Evolutionary conservation across 148 eudicot genomes (phyloP).

Genomic region (Suaeda aralocaspica): DNA sequence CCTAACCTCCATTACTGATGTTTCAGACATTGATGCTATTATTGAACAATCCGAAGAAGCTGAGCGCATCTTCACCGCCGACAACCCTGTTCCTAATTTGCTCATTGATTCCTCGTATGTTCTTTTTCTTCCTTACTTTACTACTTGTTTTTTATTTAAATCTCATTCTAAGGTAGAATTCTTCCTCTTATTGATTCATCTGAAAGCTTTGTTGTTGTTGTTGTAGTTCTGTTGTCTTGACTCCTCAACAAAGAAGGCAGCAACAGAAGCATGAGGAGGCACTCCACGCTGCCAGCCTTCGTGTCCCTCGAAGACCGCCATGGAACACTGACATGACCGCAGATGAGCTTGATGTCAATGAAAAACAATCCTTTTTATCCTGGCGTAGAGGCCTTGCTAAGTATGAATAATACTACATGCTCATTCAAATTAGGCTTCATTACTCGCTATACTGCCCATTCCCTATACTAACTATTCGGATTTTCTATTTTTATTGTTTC

Average conservation of each 20-base stretch:
- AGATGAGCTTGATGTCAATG: conserved; percentile 88
- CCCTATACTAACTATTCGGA: too few relatives aligned
- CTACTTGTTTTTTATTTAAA: neutral
- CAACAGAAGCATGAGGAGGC: conserved; percentile 80
- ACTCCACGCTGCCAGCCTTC: conserved; percentile 79
- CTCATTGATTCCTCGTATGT: conserved; percentile 62
- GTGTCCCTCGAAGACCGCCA: conserved; percentile 95
- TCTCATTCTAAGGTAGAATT: too few relatives aligned
- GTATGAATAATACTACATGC: conserved; percentile 31
- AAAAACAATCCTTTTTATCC: conserved; percentile 66
- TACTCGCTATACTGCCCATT: too few relatives aligned
- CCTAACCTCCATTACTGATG: conserved; percentile 80
- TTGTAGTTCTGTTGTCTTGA: conserved; percentile 38
- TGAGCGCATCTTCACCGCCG: conserved; percentile 49
- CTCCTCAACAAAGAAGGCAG: conserved; percentile 57
- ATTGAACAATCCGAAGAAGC: conserved; percentile 84
- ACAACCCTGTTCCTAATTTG: conserved; percentile 46
- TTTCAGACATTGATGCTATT: conserved; percentile 82
- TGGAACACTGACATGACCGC: conserved; percentile 79
- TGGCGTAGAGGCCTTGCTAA: conserved; percentile 95
- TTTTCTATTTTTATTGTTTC: too few relatives aligned
- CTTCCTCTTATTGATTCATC: too few relatives aligned
- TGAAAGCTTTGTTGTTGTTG: neutral
- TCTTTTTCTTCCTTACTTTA: neutral
- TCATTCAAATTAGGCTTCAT: neutral